These are phyloP conservation scores for Aspergillus japonicus DNA, from an alignment of 2,329 filamentous ascomycete genomes.

Conservation along the genomic window DNA sequence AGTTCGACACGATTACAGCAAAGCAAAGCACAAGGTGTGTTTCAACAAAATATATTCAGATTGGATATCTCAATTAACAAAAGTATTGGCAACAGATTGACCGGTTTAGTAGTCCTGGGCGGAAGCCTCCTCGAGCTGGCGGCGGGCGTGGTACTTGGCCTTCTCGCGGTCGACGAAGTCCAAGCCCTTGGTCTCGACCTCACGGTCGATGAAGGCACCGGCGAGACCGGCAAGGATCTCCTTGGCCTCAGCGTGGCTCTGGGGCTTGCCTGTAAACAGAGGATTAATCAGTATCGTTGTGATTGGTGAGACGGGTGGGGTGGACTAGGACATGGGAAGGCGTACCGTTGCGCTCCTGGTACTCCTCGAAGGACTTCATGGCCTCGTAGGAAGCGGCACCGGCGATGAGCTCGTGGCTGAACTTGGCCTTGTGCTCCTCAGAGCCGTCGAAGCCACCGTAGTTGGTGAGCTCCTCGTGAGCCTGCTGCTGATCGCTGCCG, in stretches of 20 bases:
- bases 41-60: not conserved
- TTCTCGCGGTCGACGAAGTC: conserved; percentile 59
- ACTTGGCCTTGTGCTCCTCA: conserved; percentile 57
- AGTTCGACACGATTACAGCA: not conserved
- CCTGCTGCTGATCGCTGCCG: conserved; percentile 8
- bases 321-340: no score
- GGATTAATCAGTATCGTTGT: no score
- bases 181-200: conserved; percentile 66
- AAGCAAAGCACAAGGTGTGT: not conserved
- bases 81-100: not conserved
- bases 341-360: conserved; percentile 66
- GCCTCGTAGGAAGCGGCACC: conserved; percentile 76
- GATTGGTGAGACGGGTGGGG: no score
- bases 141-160: conserved; percentile 57
- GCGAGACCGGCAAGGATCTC: conserved; percentile 72
- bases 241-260: conserved; percentile 72
- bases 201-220: conserved; percentile 74
- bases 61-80: not conserved
- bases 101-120: conserved; percentile 4
- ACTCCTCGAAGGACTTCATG: conserved; percentile 76
- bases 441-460: conserved; percentile 32
- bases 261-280: no score
- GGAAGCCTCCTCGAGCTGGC: conserved; percentile 49
- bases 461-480: conserved; percentile 9
- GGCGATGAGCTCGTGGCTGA: conserved; percentile 72